Base-by-base conservation (phyloP, 2,329 filamentous ascomycete genomes). In the Colletotrichum cuscutae region DNA sequence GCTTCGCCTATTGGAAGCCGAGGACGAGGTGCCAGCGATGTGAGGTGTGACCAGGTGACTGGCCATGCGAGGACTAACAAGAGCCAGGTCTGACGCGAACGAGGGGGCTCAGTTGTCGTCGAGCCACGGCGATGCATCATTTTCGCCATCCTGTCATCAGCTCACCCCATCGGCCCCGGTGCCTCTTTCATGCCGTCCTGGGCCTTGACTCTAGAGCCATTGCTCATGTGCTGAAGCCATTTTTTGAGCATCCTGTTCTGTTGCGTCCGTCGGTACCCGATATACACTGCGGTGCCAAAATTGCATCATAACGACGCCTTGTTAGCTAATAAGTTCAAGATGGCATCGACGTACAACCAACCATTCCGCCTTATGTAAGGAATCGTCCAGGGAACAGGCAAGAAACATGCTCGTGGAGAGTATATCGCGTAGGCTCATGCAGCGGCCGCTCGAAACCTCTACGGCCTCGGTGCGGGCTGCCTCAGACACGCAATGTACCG, bases 141-240 rank as follows among this genome's bases (percentile, higher is more conserved):
- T 56, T 65, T 73, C 56, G 71, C 66, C 28, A 71, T 73, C 62
- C 66, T 73, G 70, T 65, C 66, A 70, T 72, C 70, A 72, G 70
- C 70, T 72, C 60, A 70, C 66, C 37, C 54, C 60, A 70, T 72
- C 70, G 12, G 26, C 30, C 56, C 57, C 68, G 61, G 11, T 2
- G 4, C 32, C 57, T 60, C 24, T 60, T 37, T 59, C 19, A 35
- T 37, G 15, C 28, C 30, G 54, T 28, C 28, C 11, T 58, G 54
- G 15, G 2, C 30, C 54, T 58, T 30, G 28, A 35, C 32, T 35
- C 32, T 35, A 12, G 11, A 13, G 15, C 54, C 15, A 22, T 19
- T 26, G 13, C 30, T 49, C 49, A 28, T 35, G 11, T 65, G 62
- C 46, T 49, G 52, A 56, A 28, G 35, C n/a, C n/a, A 8, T 12